Conservation (phyloP, 352 stramenopile genomes). For the Phytophthora cryptogea region DNA sequence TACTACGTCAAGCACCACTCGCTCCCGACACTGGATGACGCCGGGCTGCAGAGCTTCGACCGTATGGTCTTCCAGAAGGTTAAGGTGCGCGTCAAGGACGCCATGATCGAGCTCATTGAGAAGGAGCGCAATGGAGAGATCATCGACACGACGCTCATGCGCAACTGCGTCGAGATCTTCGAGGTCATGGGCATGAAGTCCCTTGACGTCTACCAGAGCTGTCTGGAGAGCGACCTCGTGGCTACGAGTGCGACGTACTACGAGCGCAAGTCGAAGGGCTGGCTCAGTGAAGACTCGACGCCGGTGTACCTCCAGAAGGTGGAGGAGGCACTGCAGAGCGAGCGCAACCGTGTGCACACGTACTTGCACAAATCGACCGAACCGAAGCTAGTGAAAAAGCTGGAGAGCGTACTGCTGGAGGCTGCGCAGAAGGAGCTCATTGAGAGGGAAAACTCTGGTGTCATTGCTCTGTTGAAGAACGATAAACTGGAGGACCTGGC, state of each 20-base stretch:
- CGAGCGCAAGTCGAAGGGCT: slow-evolving; percentile 95
- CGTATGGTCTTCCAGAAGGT: slow-evolving; percentile 86
- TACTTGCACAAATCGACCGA: slow-evolving; percentile 98
- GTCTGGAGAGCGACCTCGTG: slow-evolving; percentile 96
- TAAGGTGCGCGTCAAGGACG: slow-evolving; percentile 79
- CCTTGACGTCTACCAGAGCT: slow-evolving; percentile 96
- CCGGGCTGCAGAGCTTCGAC: slow-evolving; percentile 85
- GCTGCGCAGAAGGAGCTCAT: slow-evolving; percentile 96
- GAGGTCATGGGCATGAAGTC: slow-evolving; percentile 97
- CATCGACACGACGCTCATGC: slow-evolving; percentile 97
- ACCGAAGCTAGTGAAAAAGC: slow-evolving; percentile 93
- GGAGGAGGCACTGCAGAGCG: slow-evolving; percentile 79
- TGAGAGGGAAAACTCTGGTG: slow-evolving; percentile 98
- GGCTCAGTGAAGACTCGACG: slow-evolving; percentile 97
- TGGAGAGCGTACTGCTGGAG: slow-evolving; percentile 95
- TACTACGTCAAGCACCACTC: slow-evolving; percentile 98
- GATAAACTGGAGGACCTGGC: slow-evolving; percentile 97
- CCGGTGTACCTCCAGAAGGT: slow-evolving; percentile 98
- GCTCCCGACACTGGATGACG: slow-evolving; percentile 95
- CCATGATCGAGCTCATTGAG: slow-evolving; percentile 97
- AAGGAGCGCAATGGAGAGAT: slow-evolving; percentile 97
- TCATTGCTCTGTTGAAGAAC: slow-evolving; percentile 95
- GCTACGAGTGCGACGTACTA: slow-evolving; percentile 95
- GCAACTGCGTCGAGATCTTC: slow-evolving; percentile 97
- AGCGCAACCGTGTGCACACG: slow-evolving; percentile 89